Base-by-base conservation (phyloP, 306 rosid species). In the Senna tora region DNA sequence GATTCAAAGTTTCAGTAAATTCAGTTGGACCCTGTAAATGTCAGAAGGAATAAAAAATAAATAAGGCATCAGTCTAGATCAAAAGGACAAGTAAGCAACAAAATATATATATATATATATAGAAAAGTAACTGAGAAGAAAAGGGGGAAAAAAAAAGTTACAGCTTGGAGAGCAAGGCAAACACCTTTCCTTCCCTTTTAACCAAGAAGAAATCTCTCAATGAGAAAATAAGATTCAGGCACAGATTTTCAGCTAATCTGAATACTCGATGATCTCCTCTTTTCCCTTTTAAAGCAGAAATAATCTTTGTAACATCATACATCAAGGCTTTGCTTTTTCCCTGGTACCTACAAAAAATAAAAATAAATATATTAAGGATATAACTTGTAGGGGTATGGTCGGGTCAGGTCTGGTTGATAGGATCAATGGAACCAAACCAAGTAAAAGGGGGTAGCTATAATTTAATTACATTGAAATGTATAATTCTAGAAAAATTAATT, bases 271-370 rank as follows among this genome's bases (percentile, higher is more conserved):
- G 97, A 68, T 91, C 99, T 75, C 97, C 99, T 17, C 95, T 92
- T 80, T 91, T 94, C 25, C 79, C 91, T 82, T 84, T 91, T 30
- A 91, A 78, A 57, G 92, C 93, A 72, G 97, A 89, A 66, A 94
- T 81, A 50, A 94, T 94, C 89, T 94, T 94, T 15, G 97, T 94
- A 64, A 94, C 95, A 79, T 94, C 99, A 68, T 91, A 94, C 99
- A 94, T 94, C 84, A 94, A 85, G 81, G 91, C 84, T 83, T 91
- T 94, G 85, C 87, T 84, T 86, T 94, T 94, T 14, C 97, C 97
- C 82, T 91, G 88, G 81, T 94, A 94, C 89, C 99, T 94, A 63
- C 53, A 84, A 60, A 71, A 67, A 55, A 74, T 62, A 69, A 68
- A 51, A 66, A 51, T 49, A 75, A 51, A 80, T 43, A 47, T 53